A percentile compares a stretch with the other conserved stretches of the same genome.
Conservation (phyloP, 2,329 filamentous ascomycete species). For the Rugonectria rugulosa region DNA sequence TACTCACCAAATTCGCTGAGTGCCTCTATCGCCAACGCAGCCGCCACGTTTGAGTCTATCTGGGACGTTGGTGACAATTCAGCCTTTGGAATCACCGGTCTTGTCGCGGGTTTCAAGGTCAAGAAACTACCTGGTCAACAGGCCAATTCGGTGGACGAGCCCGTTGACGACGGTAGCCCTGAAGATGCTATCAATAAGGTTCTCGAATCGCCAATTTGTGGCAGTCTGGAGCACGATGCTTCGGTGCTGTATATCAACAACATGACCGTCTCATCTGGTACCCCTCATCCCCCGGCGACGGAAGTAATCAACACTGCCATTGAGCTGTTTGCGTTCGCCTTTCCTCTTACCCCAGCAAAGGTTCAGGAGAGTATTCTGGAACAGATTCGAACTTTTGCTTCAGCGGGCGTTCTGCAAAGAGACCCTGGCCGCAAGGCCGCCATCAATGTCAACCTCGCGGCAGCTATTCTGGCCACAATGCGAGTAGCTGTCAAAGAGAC, state of each 20-base stretch:
- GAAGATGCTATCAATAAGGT: slow-evolving; percentile 71
- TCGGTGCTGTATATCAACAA: slow-evolving; percentile 74
- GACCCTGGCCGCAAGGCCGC: slow-evolving; percentile 90
- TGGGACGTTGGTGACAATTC: slow-evolving; percentile 97
- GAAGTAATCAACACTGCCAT: slow-evolving; percentile 96
- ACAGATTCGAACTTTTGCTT: slow-evolving; percentile 89
- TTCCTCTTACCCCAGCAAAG: slow-evolving; percentile 87
- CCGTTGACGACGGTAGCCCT: slow-evolving; percentile 62
- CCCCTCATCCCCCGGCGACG: slow-evolving; percentile 82
- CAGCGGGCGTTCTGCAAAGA: slow-evolving; percentile 78
- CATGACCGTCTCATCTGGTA: slow-evolving; percentile 51
- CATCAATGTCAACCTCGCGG: slow-evolving; percentile 87
- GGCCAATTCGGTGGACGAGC: slow-evolving; percentile 53
- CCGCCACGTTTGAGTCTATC: slow-evolving; percentile 88
- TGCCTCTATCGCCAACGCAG: slow-evolving; percentile 88
- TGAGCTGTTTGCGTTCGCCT: slow-evolving; percentile 87
- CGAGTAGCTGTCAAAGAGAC: slow-evolving; percentile 88
- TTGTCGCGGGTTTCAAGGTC: slow-evolving; percentile 80
- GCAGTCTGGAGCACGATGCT: slow-evolving; percentile 89
- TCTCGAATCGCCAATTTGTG: slow-evolving; percentile 76
- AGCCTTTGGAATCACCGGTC: slow-evolving; percentile 89
- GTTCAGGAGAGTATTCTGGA: slow-evolving; percentile 97
- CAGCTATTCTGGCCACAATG: slow-evolving; percentile 80
- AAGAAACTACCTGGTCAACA: slow-evolving; percentile 75
- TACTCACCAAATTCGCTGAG: slow-evolving; percentile 86